Percentiles rank a stretch among this genome's conserved stretches.
Conservation (phyloP, 306 rosid species). For the Sphenostylis stenocarpa region DNA sequence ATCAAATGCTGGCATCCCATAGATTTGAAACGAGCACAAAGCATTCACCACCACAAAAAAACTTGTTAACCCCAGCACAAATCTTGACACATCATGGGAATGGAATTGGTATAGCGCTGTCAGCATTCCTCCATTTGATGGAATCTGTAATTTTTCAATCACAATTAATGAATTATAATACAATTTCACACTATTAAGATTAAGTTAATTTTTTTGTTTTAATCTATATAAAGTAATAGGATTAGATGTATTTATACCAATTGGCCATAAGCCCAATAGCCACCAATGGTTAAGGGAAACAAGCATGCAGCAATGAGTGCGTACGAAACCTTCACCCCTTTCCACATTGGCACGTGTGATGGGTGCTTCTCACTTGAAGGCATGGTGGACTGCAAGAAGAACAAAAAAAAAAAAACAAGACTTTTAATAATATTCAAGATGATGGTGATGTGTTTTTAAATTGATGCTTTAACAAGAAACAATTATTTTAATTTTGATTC, state of each 20-base stretch:
- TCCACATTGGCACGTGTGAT: slow-evolving; percentile 61
- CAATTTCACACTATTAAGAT: too few species aligned
- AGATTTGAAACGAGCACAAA: slow-evolving; percentile 55
- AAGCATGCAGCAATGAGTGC: slow-evolving; percentile 49
- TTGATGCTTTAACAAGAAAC: not conserved
- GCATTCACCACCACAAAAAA: slow-evolving; percentile 45
- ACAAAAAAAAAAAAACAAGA: not conserved
- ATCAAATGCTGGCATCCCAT: slow-evolving; percentile 58
- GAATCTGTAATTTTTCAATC: slow-evolving; percentile 36
- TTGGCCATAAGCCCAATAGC: slow-evolving; percentile 63
- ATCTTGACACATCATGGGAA: slow-evolving; percentile 47
- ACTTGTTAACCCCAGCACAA: slow-evolving; percentile 38
- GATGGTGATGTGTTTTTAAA: not conserved
- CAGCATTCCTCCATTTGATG: slow-evolving; percentile 49
- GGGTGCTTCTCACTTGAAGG: slow-evolving; percentile 65
- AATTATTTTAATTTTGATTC: not conserved
- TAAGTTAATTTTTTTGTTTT: too few species aligned
- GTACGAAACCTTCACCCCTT: slow-evolving; percentile 53
- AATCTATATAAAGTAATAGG: not conserved
- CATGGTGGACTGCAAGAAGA: slow-evolving; percentile 49
- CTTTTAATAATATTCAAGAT: slow-evolving; percentile 4
- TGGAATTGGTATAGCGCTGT: slow-evolving; percentile 44
- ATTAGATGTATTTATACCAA: slow-evolving; percentile 15
- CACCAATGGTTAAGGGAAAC: slow-evolving; percentile 54
- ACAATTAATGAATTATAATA: not conserved